A percentile compares a stretch with the other conserved stretches of the same genome.
Evolutionary conservation across 2,329 filamentous ascomycete genomes (phyloP).

Genomic region (Cordyceps cateniannulata): DNA sequence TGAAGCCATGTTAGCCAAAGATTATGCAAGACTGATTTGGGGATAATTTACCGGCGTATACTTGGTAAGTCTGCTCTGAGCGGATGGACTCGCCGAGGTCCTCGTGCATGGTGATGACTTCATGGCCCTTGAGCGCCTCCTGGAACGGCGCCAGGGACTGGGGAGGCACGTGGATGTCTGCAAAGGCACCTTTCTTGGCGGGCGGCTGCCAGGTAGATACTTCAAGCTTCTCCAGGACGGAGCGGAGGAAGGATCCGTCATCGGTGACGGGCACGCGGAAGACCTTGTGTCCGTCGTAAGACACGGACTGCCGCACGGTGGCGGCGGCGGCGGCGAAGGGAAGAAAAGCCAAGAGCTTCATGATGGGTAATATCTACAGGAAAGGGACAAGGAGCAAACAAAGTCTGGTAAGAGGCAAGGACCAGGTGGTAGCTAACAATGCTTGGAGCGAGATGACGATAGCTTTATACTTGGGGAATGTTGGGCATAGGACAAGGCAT

Average conservation of each 20-base stretch:
- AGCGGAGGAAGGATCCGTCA: conserved; percentile 23
- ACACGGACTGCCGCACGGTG: conserved; percentile 18
- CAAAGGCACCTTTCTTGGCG: conserved; percentile 26
- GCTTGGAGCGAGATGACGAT: background rate
- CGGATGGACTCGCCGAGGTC: conserved; percentile 33
- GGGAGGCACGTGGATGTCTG: conserved; percentile 36
- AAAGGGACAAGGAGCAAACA: background rate
- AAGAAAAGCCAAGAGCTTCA: background rate
- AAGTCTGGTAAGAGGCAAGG: background rate
- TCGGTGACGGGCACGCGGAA: conserved; percentile 33
- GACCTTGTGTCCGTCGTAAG: conserved; percentile 40
- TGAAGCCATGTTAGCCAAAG: background rate
- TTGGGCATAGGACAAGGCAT: background rate
- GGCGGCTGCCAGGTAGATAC: conserved; percentile 33
- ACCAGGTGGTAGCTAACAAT: background rate
- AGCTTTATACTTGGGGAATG: background rate
- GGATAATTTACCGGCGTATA: conserved; percentile 18
- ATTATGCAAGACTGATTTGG: no score
- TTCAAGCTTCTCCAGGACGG: conserved; percentile 27
- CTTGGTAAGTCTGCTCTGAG: conserved; percentile 25
- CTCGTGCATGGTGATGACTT: conserved; percentile 30
- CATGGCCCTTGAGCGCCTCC: conserved; percentile 24
- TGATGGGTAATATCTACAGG: background rate
- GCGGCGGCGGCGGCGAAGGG: conserved; percentile 9
- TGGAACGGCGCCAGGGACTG: conserved; percentile 27